phyloP scores from a whole-genome alignment of 1,284 basidiomycete genomes.

The Tilletia horrida region DNA sequence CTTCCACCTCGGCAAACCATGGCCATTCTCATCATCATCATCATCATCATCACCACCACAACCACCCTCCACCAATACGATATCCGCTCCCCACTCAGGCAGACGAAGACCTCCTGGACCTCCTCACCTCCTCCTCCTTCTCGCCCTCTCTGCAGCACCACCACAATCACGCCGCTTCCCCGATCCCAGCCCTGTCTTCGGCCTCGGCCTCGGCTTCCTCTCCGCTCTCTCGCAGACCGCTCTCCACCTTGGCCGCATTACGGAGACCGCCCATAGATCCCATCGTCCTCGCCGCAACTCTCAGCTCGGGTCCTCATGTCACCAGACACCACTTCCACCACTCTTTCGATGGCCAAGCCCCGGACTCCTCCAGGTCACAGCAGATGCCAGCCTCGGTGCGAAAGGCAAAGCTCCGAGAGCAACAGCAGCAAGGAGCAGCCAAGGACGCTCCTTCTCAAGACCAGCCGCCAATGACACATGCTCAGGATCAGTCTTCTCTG shows the following conservation, averaged over 20 bases:
- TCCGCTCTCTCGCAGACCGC: slow-evolving; percentile 15
- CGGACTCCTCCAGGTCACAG: slow-evolving; percentile 27
- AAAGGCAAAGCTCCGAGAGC: slow-evolving; percentile 2
- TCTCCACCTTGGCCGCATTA: slow-evolving; percentile 47
- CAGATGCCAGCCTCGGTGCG: slow-evolving; percentile 36
- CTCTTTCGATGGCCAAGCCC: slow-evolving; percentile 32
- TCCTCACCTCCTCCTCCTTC: slow-evolving; percentile 35
- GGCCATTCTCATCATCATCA: neutral
- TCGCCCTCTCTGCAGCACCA: slow-evolving; percentile 29
- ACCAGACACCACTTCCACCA: slow-evolving; percentile 52
- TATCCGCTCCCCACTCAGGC: slow-evolving; percentile 6
- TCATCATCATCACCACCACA: neutral
- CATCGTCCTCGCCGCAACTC: slow-evolving; percentile 47
- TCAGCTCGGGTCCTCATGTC: slow-evolving; percentile 47
- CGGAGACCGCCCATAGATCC: slow-evolving; percentile 50
- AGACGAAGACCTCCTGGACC: slow-evolving; percentile 36
- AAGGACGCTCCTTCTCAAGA: neutral
- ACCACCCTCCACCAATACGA: neutral
- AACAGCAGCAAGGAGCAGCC: neutral
- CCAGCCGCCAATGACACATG: neutral
- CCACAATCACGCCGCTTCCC: slow-evolving; percentile 21
- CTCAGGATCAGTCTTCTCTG: neutral
- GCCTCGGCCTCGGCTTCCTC: too few relatives aligned
- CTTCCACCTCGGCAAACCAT: neutral
- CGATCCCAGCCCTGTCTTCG: slow-evolving; percentile 8